phyloP scores from a whole-genome alignment of 2,329 filamentous ascomycete genomes.

The Fusarium sp. region DNA sequence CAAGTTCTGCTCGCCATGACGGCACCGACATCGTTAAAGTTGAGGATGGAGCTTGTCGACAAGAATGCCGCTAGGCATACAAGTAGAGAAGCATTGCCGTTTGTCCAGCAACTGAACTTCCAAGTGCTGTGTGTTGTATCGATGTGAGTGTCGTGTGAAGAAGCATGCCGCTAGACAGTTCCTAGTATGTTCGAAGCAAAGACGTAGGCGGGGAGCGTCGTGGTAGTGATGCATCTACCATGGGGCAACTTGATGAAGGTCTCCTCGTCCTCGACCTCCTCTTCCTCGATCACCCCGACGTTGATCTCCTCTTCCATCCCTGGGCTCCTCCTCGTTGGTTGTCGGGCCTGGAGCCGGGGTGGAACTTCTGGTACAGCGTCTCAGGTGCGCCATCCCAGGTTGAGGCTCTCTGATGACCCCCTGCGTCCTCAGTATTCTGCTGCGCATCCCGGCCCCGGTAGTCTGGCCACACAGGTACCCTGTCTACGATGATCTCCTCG shows the following conservation, averaged over 20 bases:
- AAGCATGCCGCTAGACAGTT: not conserved
- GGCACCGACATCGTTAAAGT: not conserved
- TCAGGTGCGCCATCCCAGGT: not conserved
- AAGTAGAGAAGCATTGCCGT: not conserved
- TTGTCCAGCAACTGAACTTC: not conserved
- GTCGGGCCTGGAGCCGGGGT: not conserved
- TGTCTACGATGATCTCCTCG: not conserved
- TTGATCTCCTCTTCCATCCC: not conserved
- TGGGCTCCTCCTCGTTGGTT: not conserved
- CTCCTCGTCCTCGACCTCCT: not conserved
- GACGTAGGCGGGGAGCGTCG: not conserved
- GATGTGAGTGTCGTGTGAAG: not conserved
- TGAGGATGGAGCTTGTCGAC: not conserved
- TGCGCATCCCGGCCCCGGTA: not conserved
- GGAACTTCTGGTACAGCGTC: not conserved
- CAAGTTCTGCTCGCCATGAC: not conserved
- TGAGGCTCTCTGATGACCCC: not conserved
- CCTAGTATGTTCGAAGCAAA: not conserved
- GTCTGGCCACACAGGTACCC: not conserved
- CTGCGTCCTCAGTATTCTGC: not conserved
- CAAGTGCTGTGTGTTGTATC: not conserved
- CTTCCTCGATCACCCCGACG: not conserved
- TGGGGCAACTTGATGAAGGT: not conserved
- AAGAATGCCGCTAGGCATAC: not conserved
- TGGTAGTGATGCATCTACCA: not conserved